A percentile compares a stretch with the other conserved stretches of the same genome.
phyloP scores from a whole-genome alignment of 495 filamentous ascomycete genomes.

The Aspergillus sclerotiicarbonarius region DNA sequence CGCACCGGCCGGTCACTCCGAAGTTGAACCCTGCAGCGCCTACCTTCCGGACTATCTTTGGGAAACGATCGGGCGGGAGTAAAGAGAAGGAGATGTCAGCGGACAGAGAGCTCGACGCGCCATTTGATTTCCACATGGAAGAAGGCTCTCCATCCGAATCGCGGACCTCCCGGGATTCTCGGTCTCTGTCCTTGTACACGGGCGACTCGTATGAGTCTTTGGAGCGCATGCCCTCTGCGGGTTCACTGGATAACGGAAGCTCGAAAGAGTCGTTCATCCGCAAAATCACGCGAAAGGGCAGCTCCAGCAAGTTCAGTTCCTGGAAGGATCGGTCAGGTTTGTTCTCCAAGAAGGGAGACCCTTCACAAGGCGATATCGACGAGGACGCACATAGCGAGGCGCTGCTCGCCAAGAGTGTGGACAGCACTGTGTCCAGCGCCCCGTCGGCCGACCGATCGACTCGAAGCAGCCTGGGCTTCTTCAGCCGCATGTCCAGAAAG shows the following conservation, averaged over 20 bases:
- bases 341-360: conserved; percentile 62
- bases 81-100: conserved; percentile 35
- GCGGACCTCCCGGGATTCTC: conserved; percentile 60
- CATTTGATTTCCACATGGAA: conserved; percentile 42
- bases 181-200: conserved; percentile 59
- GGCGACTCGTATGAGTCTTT: conserved; percentile 76
- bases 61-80: conserved; percentile 41
- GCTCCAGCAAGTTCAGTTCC: conserved; percentile 75
- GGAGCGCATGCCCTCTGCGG: conserved; percentile 64
- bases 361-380: conserved; percentile 49
- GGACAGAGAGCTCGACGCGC: conserved; percentile 30
- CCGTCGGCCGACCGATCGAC: conserved; percentile 45
- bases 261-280: conserved; percentile 64
- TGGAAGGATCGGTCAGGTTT: conserved; percentile 64
- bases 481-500: conserved; percentile 49
- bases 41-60: conserved; percentile 55
- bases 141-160: conserved; percentile 60
- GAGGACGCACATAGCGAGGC: conserved; percentile 45
- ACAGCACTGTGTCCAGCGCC: conserved; percentile 44
- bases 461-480: conserved; percentile 48
- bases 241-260: conserved; percentile 58
- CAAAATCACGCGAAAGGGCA: conserved; percentile 76
- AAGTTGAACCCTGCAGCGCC: conserved; percentile 63
- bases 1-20: conserved; percentile 53
- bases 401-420: conserved; percentile 48